A percentile compares a stretch with the other conserved stretches of the same genome.
Evolutionary conservation across 345 rosid genomes (phyloP).

Genomic region (Streptanthus diversifolius): DNA sequence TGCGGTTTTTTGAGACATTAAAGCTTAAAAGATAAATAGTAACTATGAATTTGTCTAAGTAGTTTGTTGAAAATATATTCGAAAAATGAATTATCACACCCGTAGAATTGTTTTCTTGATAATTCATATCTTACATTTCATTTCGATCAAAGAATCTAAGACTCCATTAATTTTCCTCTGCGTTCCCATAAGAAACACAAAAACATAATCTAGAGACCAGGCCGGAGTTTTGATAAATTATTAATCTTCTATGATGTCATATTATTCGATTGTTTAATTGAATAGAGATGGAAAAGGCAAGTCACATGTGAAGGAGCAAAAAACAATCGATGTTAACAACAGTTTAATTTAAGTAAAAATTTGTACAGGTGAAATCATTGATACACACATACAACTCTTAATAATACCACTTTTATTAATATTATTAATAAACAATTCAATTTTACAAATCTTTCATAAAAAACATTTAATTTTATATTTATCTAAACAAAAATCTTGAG

Average conservation of each 20-base stretch:
- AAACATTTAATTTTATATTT: too few relatives aligned
- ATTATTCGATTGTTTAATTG: neutral
- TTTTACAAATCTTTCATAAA: too few relatives aligned
- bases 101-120: neutral
- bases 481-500: too few relatives aligned
- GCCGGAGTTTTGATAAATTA: neutral
- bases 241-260: neutral
- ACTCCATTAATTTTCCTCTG: neutral
- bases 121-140: neutral
- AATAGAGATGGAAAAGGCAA: constrained; percentile 8
- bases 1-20: neutral
- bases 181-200: neutral
- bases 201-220: neutral
- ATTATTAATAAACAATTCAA: too few relatives aligned
- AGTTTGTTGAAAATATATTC: neutral
- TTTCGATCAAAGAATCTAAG: neutral
- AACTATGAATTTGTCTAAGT: neutral
- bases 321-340: neutral
- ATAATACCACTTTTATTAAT: too few relatives aligned
- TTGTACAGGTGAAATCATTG: neutral
- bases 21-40: neutral
- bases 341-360: neutral
- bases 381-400: too few relatives aligned
- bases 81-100: neutral
- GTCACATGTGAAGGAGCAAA: constrained; percentile 29